Evolutionary conservation across 2,329 filamentous ascomycete species (phyloP).

Genomic region (Escovopsis sp.): DNA sequence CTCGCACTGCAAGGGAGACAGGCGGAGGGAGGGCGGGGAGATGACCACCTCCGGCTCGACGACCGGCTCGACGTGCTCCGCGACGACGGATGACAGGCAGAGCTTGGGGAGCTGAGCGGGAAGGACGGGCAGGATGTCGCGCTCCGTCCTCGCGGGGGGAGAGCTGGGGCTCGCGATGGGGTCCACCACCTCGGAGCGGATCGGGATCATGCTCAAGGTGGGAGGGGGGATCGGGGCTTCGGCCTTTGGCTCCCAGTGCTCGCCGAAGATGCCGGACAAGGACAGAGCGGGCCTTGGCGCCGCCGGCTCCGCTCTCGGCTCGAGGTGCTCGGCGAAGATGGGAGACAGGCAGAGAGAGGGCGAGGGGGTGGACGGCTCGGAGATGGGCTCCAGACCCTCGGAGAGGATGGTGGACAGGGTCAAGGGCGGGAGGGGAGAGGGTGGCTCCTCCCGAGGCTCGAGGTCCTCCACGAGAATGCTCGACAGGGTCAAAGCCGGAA

Average conservation of each 20-base stretch:
- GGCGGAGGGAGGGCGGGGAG: slow-evolving; percentile 6
- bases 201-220: slow-evolving; percentile 16
- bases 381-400: slow-evolving; percentile 21
- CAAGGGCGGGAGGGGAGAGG: slow-evolving; percentile 10
- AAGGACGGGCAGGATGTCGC: slow-evolving; percentile 8
- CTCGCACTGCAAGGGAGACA: slow-evolving; percentile 14
- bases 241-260: slow-evolving; percentile 20
- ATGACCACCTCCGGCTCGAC: slow-evolving; percentile 14
- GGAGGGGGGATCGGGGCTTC: slow-evolving; percentile 7
- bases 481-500: slow-evolving; percentile 13
- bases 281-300: slow-evolving; percentile 14
- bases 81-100: slow-evolving; percentile 16
- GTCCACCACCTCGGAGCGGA: slow-evolving; percentile 17
- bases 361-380: slow-evolving; percentile 7
- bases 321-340: slow-evolving; percentile 12
- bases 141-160: slow-evolving; percentile 5
- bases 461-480: slow-evolving; percentile 15
- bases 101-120: slow-evolving; percentile 5
- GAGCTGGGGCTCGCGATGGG: slow-evolving; percentile 10
- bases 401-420: slow-evolving; percentile 17
- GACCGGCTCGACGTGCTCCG: slow-evolving; percentile 16
- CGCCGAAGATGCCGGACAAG: slow-evolving; percentile 16
- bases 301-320: slow-evolving; percentile 15
- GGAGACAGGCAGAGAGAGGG: slow-evolving; percentile 13
- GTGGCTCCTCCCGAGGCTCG: slow-evolving; percentile 15